Base-by-base conservation (phyloP, 768 basidiomycete species). In the Wakefieldia striispora region DNA sequence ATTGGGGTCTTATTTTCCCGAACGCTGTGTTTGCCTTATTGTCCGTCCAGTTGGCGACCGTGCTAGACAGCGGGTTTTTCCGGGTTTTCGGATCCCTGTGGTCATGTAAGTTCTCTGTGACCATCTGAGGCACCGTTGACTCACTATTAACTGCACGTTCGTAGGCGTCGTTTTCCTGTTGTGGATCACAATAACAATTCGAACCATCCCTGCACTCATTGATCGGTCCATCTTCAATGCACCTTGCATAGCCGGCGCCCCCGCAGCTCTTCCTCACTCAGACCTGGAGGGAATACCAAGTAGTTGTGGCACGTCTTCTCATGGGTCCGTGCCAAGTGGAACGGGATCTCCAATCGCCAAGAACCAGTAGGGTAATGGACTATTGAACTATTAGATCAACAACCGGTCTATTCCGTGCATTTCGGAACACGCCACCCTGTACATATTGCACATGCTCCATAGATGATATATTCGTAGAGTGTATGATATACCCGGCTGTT, bases 1-100 rank as follows among this genome's bases (percentile, higher is more conserved):
- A 76, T 58, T 82, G 80, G 80, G 81, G 79, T 5, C 66, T 75
- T 16, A 67, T 81, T 53, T 82, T 82, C 70, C 80, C 80, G 20
- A 79, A 75, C 60, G 80, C 72, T 6, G 78, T 78, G 4, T 80
- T 75, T 56, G 72, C 76, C 10, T 52, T 81, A 13, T 67, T 79
- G 21, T 75, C 75, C 1, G 72, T 81, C 14, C 72, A 80, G 54
- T 64, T 84, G 4, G 78, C 75, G 1, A 60, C 45, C 21, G 73
- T 78, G 16, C 64, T 83, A n/a, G 64, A 80, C 27, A 78, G 76
- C 43, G 59, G 61, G 1, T 76, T 78, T 61, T 80, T 82, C 64
- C 68, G 73, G 35, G 76, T 70, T 23, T 75, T 81, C 43, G 82
- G 81, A 31, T 73, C 80, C 0, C 69, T 76, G 24, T 82, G 77